Base-by-base conservation (phyloP, 2,329 filamentous ascomycete genomes). In the Exophiala mesophila region DNA sequence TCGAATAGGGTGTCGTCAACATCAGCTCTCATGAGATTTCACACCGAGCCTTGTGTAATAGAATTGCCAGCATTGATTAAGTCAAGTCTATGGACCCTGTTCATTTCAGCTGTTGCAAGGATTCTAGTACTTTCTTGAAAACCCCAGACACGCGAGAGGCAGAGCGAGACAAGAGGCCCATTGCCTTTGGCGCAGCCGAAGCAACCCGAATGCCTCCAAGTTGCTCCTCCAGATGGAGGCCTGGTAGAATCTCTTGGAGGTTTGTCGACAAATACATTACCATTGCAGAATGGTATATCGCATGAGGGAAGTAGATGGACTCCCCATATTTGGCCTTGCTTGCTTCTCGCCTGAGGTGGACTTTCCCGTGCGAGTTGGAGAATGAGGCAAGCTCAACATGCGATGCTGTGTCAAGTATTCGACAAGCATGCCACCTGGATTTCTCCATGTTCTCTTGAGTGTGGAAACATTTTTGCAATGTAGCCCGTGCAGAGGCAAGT, bases 161-260 rank as follows among this genome's bases (percentile, higher is more conserved):
- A 8, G 24, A 28, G n/a, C 24, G 24, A 8, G 24, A 28, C 8
- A 28, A n/a, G n/a, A 28, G 8, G 8, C n/a, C 8, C 8, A 28
- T 28, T 28, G 8, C 24, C n/a, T n/a, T 28, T 28, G n/a, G n/a
- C n/a, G n/a, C 24, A 8, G 24, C 8, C n/a, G 24, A 28, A 8
- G 24, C 8, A 28, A n/a, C n/a, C 24, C 8, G n/a, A n/a, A 8
- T 28, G 8, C 24, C 24, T n/a, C n/a, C n/a, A n/a, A 8, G n/a
- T 8, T 8, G 8, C 24, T 8, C 8, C 24, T 8, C 8, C 24
- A 28, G 24, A 28, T 28, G 8, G 24, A 28, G 8, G 8, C 24
- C 8, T 28, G 8, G 8, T n/a, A 28, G 24, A 28, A 8, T 28
- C 8, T 28, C 8, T 28, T n/a, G 57, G 66, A 8, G 66, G 68